Percentiles rank a stretch among this genome's conserved stretches.
These are phyloP conservation scores for Gossypium stocksii DNA, from an alignment of 345 rosid species.

Conservation along the genomic window DNA sequence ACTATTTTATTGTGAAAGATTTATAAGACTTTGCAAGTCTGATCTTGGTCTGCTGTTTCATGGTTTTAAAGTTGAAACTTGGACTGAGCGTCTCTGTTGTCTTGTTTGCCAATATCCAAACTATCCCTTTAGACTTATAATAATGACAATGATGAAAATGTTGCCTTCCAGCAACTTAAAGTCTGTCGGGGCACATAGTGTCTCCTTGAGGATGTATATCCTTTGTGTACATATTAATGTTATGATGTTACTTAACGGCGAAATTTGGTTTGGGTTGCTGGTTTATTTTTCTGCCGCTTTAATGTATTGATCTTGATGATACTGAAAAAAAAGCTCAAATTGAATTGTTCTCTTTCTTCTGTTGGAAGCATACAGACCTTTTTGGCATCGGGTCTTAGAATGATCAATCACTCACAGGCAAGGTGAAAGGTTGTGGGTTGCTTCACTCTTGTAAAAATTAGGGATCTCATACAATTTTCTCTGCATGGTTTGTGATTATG, in stretches of 20 bases:
- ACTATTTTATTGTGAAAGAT: background rate
- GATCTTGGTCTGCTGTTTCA: background rate
- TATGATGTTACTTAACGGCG: background rate
- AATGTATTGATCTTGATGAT: background rate
- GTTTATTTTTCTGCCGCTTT: background rate
- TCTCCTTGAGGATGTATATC: background rate
- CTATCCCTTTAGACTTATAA: background rate
- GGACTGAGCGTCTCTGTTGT: background rate
- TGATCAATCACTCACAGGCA: background rate
- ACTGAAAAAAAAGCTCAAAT: background rate
- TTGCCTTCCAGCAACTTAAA: background rate
- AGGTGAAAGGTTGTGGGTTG: background rate
- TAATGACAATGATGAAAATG: background rate
- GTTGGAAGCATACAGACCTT: background rate
- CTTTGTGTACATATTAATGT: background rate
- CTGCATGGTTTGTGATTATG: background rate
- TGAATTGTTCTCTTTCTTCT: background rate
- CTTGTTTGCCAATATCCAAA: background rate
- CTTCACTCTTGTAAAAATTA: background rate
- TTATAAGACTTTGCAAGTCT: background rate
- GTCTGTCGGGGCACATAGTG: background rate
- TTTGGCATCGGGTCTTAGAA: background rate
- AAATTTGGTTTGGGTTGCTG: too few species aligned
- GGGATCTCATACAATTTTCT: background rate
- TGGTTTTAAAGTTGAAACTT: slow-evolving; percentile 9